Base-by-base conservation (phyloP, 345 rosid species). In the Noccaea bulbosa region DNA sequence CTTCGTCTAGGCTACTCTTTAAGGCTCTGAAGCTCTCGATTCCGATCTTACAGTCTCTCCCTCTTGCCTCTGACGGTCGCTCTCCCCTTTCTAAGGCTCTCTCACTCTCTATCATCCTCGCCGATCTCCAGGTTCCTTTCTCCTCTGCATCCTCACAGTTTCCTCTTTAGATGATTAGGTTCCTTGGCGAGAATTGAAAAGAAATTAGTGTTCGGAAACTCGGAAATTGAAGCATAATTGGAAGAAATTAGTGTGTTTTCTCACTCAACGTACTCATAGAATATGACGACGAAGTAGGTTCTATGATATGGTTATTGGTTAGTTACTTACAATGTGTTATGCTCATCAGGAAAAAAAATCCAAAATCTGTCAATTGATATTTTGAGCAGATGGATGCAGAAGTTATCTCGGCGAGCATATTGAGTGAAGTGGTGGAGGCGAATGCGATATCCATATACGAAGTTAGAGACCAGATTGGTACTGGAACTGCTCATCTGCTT, bases 401-500 rank as follows among this genome's bases (percentile, higher is more conserved):
- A 81, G 97, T 91, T n/a, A 89, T 93, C 64, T 93, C 98, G 8
- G 96, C 97, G 33, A 87, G 96, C 38, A 71, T 93, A 59, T 56
- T 93, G 77, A 79, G 84, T 39, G 93, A 87, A 48, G 84, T 79
- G 15, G 72, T 93, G 6, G 92, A 87, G 57, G 85, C 84, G 0
- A 86, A 91, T 43, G 91, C 81, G 0, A 77, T 89, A 54, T 81
- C 94, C 11, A 77, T 91, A 22, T 57, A 77, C 2, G 84, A 86
- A 77, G 86, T 89, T 45, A 75, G 91, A 73, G 89, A 88, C 50
- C 83, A 80, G 49, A 84, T 91, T 7, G 91, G 98, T 63, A 79
- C 70, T 11, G 92, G 88, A 12, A 87, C 96, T 12, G 96, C 97
- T 46, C 94, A 91, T 81, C 81, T 93, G 24, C 84, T 91, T 44